Conservation (phyloP, 495 filamentous ascomycete genomes). For the Trichoderma orchidacearum region DNA sequence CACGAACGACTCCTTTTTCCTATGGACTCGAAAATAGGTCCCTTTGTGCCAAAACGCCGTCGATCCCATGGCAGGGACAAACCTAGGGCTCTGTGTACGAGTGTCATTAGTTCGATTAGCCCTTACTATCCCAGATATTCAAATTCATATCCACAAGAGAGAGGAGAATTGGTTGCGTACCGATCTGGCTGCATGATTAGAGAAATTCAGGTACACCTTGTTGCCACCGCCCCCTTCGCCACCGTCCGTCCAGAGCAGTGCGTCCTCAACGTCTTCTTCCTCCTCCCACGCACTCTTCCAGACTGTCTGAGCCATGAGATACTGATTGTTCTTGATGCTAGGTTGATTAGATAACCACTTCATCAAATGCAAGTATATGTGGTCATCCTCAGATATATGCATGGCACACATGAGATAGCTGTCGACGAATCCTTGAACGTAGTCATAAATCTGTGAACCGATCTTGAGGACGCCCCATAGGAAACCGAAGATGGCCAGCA, state of each 20-base stretch:
- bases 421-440: constrained; percentile 14
- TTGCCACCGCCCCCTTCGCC: neutral
- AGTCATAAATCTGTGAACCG: constrained; percentile 14
- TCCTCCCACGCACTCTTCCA: constrained; percentile 38
- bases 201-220: constrained; percentile 28
- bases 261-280: constrained; percentile 27
- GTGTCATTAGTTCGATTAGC: too few species aligned
- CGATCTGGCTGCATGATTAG: constrained; percentile 23
- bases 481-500: constrained; percentile 19
- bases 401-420: constrained; percentile 40
- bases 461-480: constrained; percentile 25
- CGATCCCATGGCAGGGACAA: constrained; percentile 22
- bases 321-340: constrained; percentile 35
- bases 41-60: constrained; percentile 28
- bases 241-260: neutral
- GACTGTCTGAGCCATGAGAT: constrained; percentile 42
- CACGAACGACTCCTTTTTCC: constrained; percentile 20
- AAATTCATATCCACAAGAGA: too few species aligned
- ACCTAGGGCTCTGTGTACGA: constrained; percentile 14
- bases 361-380: constrained; percentile 47
- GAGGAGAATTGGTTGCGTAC: too few species aligned
- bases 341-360: constrained; percentile 44
- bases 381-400: constrained; percentile 40
- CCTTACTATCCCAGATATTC: too few species aligned
- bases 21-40: constrained; percentile 21